These are phyloP conservation scores for Hirschfeldia incana DNA, from an alignment of 345 rosid species.

Conservation along the genomic window DNA sequence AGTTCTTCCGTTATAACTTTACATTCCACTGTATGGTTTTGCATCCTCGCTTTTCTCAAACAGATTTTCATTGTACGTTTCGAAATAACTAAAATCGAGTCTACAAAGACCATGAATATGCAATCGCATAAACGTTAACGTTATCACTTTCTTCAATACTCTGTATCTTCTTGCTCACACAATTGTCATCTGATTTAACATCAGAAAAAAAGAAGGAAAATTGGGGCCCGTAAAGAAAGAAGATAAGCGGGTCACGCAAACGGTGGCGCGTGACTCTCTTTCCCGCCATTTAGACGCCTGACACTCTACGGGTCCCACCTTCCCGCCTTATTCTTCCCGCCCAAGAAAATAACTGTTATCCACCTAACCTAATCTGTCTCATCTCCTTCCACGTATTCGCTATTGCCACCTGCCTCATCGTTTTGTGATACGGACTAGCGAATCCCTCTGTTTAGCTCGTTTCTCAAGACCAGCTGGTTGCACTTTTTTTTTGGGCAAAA, in stretches of 20 bases:
- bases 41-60: no score
- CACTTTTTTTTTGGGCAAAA: not conserved
- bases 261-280: slow-evolving; percentile 34
- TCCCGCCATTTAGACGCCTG: not conserved
- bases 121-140: no score
- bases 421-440: not conserved
- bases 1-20: no score
- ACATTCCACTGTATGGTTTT: no score
- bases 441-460: slow-evolving; percentile 23
- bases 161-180: no score
- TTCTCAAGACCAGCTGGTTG: slow-evolving; percentile 1
- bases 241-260: slow-evolving; percentile 14
- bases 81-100: no score
- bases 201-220: no score
- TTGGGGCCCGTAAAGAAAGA: not conserved
- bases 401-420: slow-evolving; percentile 11
- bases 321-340: slow-evolving; percentile 16
- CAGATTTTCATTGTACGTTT: no score
- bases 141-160: no score
- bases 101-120: no score
- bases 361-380: slow-evolving; percentile 8
- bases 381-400: slow-evolving; percentile 17
- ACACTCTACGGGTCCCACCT: not conserved
- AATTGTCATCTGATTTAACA: no score
- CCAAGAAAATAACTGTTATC: slow-evolving; percentile 2